Evolutionary conservation across 768 basidiomycete genomes (phyloP), one percentile per base, ranked within the genome.

Genomic region (Mycena vitilis): DNA sequence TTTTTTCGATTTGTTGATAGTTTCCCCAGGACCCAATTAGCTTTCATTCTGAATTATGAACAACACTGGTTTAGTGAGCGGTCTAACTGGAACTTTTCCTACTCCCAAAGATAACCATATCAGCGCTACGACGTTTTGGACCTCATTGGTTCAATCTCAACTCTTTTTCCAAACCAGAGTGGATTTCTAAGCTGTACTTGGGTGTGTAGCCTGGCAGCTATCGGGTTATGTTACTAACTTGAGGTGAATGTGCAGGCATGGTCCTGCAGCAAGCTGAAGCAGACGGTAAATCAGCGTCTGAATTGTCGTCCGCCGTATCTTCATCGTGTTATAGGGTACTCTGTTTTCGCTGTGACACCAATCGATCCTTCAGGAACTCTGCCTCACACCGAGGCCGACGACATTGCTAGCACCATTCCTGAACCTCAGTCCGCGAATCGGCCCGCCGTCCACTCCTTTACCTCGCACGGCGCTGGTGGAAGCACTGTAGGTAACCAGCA

Each of bases 121-220:
- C 40, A 78, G 36, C 76, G 78, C 18, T 87, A 83, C 38, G 80
- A 83, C 59, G 90, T 88, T 15, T 71, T 40, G 71, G 71, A 10
- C 63, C 63, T 22, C 89, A 94, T 76, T 96, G 95, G 95, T 95
- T 94, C 80, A 95, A 96, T 77, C 84, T 97, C 12, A 92, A 96
- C 75, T 96, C 95, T 11, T 90, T 86, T 71, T 69, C 82, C 40
- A 76, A 79, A 6, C 95, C 96, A 11, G 89, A 95, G 77, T 95
- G 94, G 93, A 87, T 98, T 37, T 86, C 92, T 36, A 91, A 88
- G 72, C 86, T 90, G 1, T 96, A 95, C 80, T 87, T 98, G 5
- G 88, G 66, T 63, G 52, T 12, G 48, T 45, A 36, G 2, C 40
- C 10, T 30, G 30, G 40, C 15, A 15, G 40, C 40, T 40, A 40